Conservation (phyloP, 805 yeast species). For the Saturnispora silvae region DNA sequence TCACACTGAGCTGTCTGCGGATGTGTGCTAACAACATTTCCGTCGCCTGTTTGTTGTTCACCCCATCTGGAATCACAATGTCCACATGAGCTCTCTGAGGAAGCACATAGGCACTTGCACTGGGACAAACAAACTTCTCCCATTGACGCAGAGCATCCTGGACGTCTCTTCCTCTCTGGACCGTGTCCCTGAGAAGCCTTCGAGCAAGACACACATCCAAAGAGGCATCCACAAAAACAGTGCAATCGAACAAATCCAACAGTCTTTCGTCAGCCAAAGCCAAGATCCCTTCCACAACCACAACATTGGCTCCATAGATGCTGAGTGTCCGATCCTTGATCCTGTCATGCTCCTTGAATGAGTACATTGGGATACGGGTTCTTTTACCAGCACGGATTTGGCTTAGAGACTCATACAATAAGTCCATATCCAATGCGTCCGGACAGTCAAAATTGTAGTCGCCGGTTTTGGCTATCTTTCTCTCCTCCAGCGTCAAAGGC, state of each 20-base stretch:
- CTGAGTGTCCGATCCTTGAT: slow-evolving; percentile 59
- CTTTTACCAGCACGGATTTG: slow-evolving; percentile 61
- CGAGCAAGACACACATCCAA: slow-evolving; percentile 87
- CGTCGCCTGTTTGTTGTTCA: slow-evolving; percentile 74
- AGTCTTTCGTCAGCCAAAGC: slow-evolving; percentile 65
- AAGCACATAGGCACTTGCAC: slow-evolving; percentile 61
- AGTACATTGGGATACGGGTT: slow-evolving; percentile 57
- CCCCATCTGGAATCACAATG: slow-evolving; percentile 81
- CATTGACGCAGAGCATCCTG: slow-evolving; percentile 79
- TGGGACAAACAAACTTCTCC: slow-evolving; percentile 87
- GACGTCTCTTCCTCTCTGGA: slow-evolving; percentile 77
- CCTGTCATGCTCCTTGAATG: slow-evolving; percentile 53
- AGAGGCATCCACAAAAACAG: slow-evolving; percentile 88
- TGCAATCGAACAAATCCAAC: slow-evolving; percentile 69
- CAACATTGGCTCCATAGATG: slow-evolving; percentile 88
- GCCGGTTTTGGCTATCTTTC: slow-evolving; percentile 50
- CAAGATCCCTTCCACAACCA: slow-evolving; percentile 85
- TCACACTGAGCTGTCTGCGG: slow-evolving; percentile 52
- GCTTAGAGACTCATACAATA: slow-evolving; percentile 50
- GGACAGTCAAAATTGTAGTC: slow-evolving; percentile 86
- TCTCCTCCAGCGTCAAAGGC: slow-evolving; percentile 55
- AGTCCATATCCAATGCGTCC: slow-evolving; percentile 69
- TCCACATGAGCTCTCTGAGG: slow-evolving; percentile 78
- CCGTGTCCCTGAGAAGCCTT: slow-evolving; percentile 76
- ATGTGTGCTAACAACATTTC: slow-evolving; percentile 72